Base-by-base conservation (phyloP, 2,329 filamentous ascomycete genomes). In the Ceratocystis cacaofunesta region DNA sequence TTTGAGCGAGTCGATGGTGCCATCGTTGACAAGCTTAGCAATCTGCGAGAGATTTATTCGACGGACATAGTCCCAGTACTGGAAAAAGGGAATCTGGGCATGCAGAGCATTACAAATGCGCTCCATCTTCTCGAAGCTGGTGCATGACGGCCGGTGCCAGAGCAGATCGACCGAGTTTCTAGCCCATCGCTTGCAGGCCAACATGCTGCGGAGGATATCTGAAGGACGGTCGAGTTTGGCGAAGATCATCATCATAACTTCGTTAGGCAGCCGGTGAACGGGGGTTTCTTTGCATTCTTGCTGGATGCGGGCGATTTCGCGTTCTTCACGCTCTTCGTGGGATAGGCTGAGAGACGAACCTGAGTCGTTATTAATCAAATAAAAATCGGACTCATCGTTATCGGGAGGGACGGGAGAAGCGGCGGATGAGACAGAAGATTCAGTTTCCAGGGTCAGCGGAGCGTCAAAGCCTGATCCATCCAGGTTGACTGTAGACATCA, bases 141-240 rank as follows among this genome's bases (percentile, higher is more conserved):
- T 91, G 77, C 94, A 97, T 32, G 90, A 86, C 1, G 94, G 94
- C 48, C 94, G 84, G 75, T 96, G 92, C 94, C 94, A 99, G 25
- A 99, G 81, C 69, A 96, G 82, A 69, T 94, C 92, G 70, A 97
- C 94, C 63, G 89, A 87, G 73, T 96, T 96, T 69, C 88, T 82
- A 32, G 94, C 89, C 94, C 94, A 99, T 68, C 87, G 85, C 75
- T 91, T 92, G 72, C 87, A 96, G n/a, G 96, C 92, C 69, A 94
- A 80, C 89, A 97, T 92, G 76, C 89, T 95, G 75, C 86, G 87
- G 70, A 90, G 82, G 70, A 96, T 82, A 72, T 99, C 92, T 57
- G 80, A 78, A 1, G 91, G 82, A 12, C 82, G 84, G 71, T 80
- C 86, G 66, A 99, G 83, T 75, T 91, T 94, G 44, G 89, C 81